phyloP scores from a whole-genome alignment of 495 filamentous ascomycete genomes.

The Talaromyces wortmannii region DNA sequence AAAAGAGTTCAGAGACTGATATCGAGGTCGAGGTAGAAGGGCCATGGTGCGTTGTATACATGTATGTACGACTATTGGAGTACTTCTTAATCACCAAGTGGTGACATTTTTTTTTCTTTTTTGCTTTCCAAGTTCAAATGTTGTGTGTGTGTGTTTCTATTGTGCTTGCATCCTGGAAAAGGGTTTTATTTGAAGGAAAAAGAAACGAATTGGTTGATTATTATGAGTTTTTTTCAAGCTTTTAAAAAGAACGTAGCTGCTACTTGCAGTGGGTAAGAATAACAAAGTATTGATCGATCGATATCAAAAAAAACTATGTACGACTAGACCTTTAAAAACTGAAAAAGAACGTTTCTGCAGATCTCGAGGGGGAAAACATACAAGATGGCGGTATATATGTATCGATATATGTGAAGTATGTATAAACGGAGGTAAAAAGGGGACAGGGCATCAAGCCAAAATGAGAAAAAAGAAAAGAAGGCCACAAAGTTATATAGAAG shows the following conservation, averaged over 20 bases:
- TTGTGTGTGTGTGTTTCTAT: not conserved
- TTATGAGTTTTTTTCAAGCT: too few relatives aligned
- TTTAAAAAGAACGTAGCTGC: too few relatives aligned
- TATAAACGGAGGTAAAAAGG: too few relatives aligned
- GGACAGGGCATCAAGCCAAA: constrained; percentile 4
- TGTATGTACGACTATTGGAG: not conserved
- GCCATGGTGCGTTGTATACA: not conserved
- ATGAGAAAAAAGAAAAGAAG: constrained; percentile 3
- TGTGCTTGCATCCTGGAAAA: not conserved
- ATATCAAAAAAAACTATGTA: too few relatives aligned
- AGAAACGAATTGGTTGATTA: too few relatives aligned
- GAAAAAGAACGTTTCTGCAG: not conserved
- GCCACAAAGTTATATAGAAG: not conserved
- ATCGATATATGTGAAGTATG: not conserved
- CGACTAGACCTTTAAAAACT: not conserved
- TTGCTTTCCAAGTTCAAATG: not conserved
- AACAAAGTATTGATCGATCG: too few relatives aligned
- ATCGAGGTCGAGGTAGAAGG: not conserved
- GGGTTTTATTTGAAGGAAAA: too few relatives aligned
- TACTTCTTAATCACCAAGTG: not conserved
- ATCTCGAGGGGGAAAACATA: not conserved
- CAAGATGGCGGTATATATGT: not conserved
- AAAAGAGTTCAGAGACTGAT: not conserved
- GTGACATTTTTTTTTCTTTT: not conserved
- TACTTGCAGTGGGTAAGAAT: too few relatives aligned